Evolutionary conservation across 1,139 yeast species (phyloP), one percentile per base, ranked within the genome.

Genomic region (Nakaseomyces glabratus): DNA sequence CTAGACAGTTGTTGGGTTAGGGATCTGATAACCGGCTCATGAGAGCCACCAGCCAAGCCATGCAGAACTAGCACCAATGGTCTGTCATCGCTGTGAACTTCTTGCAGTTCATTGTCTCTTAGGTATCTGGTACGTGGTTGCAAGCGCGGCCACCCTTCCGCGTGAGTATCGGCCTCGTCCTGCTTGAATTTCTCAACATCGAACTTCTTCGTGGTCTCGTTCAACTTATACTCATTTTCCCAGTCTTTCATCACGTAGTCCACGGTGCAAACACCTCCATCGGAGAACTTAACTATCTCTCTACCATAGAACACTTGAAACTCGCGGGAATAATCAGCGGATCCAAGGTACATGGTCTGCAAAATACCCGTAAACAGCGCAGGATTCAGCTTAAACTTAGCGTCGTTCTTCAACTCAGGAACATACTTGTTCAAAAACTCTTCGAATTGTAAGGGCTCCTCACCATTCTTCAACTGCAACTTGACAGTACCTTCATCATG

Each of bases 1-100:
- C 45, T 39, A 17, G 55, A 48, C 21, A 62, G 41, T n/a, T 51
- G 48, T 16, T 53, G 51, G 3, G 63, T 55, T 37, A 78, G 55
- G 40, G 88, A 76, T 41, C 95, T 72, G 38, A 86, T 80, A 49
- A 86, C 76, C 2, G 90, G 74, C 54, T 88, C 96, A 47, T 85
- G 93, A 14, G 94, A 80, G 0, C 96, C 95, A 14, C 96, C 96
- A 4, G 85, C 88, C 25, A 88, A 69, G 0, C 96, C 97, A 52
- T 88, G 96, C 34, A 79, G 61, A 4, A 80, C 66, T 17, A 86
- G 69, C 21, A 82, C 69, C 36, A 86, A 61, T 1, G 95, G 95
- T 36, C 64, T 69, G 9, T 63, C 66, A 19, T 62, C 65, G 3
- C 57, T 50, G 19, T 55, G 54, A 1, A 52, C 52, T 4, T 49